Conservation (phyloP, 23 red algal species). For the Pyropia haitanensis region DNA sequence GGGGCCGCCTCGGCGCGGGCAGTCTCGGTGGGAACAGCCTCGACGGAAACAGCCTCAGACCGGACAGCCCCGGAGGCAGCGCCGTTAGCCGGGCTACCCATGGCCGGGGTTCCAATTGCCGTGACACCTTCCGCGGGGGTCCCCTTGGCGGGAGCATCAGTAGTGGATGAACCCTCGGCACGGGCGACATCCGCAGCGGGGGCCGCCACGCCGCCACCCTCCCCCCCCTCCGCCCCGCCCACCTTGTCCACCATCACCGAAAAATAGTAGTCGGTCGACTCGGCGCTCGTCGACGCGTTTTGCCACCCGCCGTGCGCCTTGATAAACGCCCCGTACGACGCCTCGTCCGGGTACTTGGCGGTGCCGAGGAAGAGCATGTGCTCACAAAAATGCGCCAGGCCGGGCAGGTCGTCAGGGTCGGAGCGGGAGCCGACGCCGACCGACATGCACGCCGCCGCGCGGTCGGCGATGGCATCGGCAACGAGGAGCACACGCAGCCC, state of each 20-base stretch:
- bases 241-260: slow-evolving; percentile 37
- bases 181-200: not conserved
- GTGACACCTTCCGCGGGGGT: no score
- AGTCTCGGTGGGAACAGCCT: no score
- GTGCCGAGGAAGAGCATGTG: slow-evolving; percentile 97
- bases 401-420: slow-evolving; percentile 57
- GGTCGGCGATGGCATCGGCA: slow-evolving; percentile 52
- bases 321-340: slow-evolving; percentile 62
- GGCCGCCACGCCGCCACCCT: not conserved
- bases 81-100: no score
- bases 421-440: slow-evolving; percentile 66
- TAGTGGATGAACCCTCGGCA: not conserved
- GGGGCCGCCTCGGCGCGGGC: no score
- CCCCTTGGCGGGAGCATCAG: no score
- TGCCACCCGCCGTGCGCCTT: slow-evolving; percentile 50
- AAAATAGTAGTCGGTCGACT: slow-evolving; percentile 85
- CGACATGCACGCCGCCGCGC: slow-evolving; percentile 66
- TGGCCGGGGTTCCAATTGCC: no score
- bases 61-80: no score
- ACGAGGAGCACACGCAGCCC: slow-evolving; percentile 63
- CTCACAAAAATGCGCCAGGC: slow-evolving; percentile 85
- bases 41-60: no score
- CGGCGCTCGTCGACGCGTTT: slow-evolving; percentile 88
- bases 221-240: slow-evolving; percentile 1
- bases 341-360: slow-evolving; percentile 79